A percentile compares a stretch with the other conserved stretches of the same genome.
Evolutionary conservation across 2,329 filamentous ascomycete species (phyloP).

Genomic region (Xylaria digitata): DNA sequence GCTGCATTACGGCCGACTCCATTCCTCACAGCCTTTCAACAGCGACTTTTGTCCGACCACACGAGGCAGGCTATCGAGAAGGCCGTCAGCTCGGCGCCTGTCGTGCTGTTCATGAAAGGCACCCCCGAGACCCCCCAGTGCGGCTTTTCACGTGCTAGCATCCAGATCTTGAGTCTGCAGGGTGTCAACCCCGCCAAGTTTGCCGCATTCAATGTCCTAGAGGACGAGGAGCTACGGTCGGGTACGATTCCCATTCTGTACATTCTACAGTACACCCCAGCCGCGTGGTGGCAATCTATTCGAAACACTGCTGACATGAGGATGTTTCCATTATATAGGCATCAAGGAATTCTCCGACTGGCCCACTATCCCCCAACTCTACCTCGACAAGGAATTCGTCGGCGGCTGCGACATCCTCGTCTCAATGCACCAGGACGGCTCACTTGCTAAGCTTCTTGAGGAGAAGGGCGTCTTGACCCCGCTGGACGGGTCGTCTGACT

Average conservation of each 20-base stretch:
- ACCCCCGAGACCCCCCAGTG: slow-evolving; percentile 96
- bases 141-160: slow-evolving; percentile 93
- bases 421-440: slow-evolving; percentile 96
- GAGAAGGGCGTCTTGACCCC: slow-evolving; percentile 87
- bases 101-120: slow-evolving; percentile 99
- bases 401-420: slow-evolving; percentile 98
- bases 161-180: slow-evolving; percentile 94
- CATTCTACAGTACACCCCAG: neutral
- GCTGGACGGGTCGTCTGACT: slow-evolving; percentile 58
- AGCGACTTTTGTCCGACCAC: slow-evolving; percentile 81
- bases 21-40: slow-evolving; percentile 54
- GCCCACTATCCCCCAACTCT: slow-evolving; percentile 98
- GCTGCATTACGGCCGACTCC: slow-evolving; percentile 43
- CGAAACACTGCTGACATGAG: slow-evolving; percentile 20
- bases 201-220: slow-evolving; percentile 96
- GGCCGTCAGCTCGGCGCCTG: slow-evolving; percentile 85
- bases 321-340: slow-evolving; percentile 61
- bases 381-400: slow-evolving; percentile 94
- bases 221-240: slow-evolving; percentile 85
- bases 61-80: slow-evolving; percentile 88
- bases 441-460: slow-evolving; percentile 89
- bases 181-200: slow-evolving; percentile 96
- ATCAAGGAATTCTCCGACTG: slow-evolving; percentile 99
- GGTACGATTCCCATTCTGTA: slow-evolving; percentile 62
- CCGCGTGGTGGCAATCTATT: neutral